Percentiles rank a stretch among this genome's conserved stretches.
Evolutionary conservation across 768 basidiomycete genomes (phyloP).

Genomic region (Kwoniella sp.): DNA sequence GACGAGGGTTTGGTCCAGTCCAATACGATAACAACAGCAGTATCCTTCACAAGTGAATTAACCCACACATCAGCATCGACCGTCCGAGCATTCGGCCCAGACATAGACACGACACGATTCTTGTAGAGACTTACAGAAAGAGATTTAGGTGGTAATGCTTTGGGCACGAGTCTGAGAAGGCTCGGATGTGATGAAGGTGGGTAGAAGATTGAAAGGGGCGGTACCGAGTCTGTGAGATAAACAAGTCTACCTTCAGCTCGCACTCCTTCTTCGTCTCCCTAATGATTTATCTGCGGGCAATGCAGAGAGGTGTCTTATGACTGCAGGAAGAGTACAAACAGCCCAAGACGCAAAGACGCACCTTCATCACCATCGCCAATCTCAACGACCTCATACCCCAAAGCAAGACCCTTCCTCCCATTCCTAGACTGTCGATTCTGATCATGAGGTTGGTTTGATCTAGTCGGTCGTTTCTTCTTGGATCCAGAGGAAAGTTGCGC

Average conservation of each 20-base stretch:
- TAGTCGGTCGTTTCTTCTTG: conserved; percentile 9
- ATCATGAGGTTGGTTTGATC: background rate
- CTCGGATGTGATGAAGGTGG: conserved; percentile 76
- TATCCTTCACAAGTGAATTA: conserved; percentile 33
- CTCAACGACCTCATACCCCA: conserved; percentile 91
- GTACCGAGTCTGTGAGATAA: conserved; percentile 71
- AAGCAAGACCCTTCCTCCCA: conserved; percentile 69
- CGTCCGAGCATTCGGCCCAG: too few relatives aligned
- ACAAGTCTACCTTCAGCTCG: background rate
- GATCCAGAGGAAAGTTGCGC: conserved; percentile 20
- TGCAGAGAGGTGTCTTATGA: too few relatives aligned
- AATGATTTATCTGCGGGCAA: too few relatives aligned
- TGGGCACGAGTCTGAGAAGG: conserved; percentile 71
- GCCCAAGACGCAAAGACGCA: too few relatives aligned
- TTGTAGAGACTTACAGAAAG: conserved; percentile 54
- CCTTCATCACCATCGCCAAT: conserved; percentile 92
- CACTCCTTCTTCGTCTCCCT: too few relatives aligned
- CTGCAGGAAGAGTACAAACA: too few relatives aligned
- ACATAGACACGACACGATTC: too few relatives aligned
- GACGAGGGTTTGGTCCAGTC: conserved; percentile 96
- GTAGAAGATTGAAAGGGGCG: conserved; percentile 86
- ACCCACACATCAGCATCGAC: conserved; percentile 8
- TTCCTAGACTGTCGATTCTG: conserved; percentile 3
- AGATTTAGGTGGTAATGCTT: conserved; percentile 69
- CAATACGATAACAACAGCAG: conserved; percentile 71